A percentile compares a stretch with the other conserved stretches of the same genome.
Conservation (phyloP, 1,139 yeast genomes). For the Yamadazyma taylorii region DNA sequence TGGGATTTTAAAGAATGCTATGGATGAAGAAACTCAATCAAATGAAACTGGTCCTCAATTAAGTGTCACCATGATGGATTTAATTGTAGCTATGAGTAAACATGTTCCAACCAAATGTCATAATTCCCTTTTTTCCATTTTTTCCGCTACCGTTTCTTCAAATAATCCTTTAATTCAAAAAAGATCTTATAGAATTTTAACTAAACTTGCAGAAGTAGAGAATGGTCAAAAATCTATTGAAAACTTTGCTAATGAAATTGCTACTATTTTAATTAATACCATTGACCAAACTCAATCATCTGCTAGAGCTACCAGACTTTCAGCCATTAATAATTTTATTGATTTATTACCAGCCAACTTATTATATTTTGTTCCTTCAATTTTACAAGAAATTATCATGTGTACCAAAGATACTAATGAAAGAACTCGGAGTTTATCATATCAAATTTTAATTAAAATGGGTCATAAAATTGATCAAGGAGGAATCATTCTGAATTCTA, state of each 20-base stretch:
- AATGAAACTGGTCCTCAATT: conserved; percentile 47
- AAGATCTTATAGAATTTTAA: conserved; percentile 81
- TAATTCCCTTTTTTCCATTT: conserved; percentile 73
- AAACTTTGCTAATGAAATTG: conserved; percentile 57
- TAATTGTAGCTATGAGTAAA: conserved; percentile 82
- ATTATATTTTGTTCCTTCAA: conserved; percentile 74
- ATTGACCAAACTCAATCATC: conserved; percentile 64
- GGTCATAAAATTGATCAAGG: conserved; percentile 77
- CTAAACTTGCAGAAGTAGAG: conserved; percentile 68
- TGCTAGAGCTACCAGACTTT: conserved; percentile 79
- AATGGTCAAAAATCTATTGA: conserved; percentile 55
- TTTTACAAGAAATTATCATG: conserved; percentile 83
- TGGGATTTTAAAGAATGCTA: conserved; percentile 67
- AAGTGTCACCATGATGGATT: conserved; percentile 86
- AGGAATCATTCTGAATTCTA: conserved; percentile 63
- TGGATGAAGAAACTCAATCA: conserved; percentile 57
- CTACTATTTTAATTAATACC: conserved; percentile 57
- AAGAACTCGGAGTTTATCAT: conserved; percentile 83
- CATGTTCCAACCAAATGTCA: conserved; percentile 73
- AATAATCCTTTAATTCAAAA: conserved; percentile 78
- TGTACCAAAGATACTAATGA: conserved; percentile 94
- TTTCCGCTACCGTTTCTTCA: conserved; percentile 61
- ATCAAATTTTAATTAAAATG: conserved; percentile 73
- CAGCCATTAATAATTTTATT: conserved; percentile 62
- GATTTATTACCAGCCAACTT: conserved; percentile 61